Evolutionary conservation across 2,329 filamentous ascomycete species (phyloP).

Genomic region (Lithohypha guttulata): DNA sequence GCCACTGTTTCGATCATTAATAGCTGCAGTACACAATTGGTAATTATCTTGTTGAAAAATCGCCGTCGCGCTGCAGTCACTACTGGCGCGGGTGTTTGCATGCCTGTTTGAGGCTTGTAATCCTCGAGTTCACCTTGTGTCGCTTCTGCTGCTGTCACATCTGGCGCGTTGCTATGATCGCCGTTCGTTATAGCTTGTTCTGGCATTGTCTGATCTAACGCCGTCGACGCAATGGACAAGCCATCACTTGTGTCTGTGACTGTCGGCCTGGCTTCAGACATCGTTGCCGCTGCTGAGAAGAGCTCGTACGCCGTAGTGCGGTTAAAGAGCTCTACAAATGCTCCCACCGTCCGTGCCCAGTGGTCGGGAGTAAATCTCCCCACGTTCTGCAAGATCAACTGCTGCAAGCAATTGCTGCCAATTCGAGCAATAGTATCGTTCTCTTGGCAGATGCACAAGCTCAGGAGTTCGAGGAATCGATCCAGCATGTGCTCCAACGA

Average conservation of each 20-base stretch:
- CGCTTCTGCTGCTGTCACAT: constrained; percentile 20
- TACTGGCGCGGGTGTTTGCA: constrained; percentile 80
- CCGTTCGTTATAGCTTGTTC: constrained; percentile 27
- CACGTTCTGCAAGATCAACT: constrained; percentile 92
- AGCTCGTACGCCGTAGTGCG: constrained; percentile 89
- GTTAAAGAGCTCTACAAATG: constrained; percentile 92
- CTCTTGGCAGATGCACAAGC: constrained; percentile 95
- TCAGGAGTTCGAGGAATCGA: constrained; percentile 86
- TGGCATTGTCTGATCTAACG: constrained; percentile 13
- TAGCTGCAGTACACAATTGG: constrained; percentile 89
- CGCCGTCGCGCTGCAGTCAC: constrained; percentile 86
- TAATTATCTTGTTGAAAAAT: constrained; percentile 99
- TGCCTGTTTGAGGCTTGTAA: constrained; percentile 64
- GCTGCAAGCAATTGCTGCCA: constrained; percentile 94
- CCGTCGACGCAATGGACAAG: constrained; percentile 21
- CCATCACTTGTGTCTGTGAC: constrained; percentile 18
- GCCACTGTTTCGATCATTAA: constrained; percentile 99
- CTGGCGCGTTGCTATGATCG: constrained; percentile 18
- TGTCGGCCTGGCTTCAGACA: constrained; percentile 26
- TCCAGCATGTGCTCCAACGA: constrained; percentile 96
- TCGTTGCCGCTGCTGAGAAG: constrained; percentile 66
- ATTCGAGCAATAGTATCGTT: constrained; percentile 98
- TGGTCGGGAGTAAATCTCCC: constrained; percentile 77
- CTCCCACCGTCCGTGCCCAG: constrained; percentile 88
- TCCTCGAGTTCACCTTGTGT: constrained; percentile 55